Evolutionary conservation across 2,329 filamentous ascomycete species (phyloP), one percentile per base, ranked within the genome.

Genomic region (Phialocephala sp.): DNA sequence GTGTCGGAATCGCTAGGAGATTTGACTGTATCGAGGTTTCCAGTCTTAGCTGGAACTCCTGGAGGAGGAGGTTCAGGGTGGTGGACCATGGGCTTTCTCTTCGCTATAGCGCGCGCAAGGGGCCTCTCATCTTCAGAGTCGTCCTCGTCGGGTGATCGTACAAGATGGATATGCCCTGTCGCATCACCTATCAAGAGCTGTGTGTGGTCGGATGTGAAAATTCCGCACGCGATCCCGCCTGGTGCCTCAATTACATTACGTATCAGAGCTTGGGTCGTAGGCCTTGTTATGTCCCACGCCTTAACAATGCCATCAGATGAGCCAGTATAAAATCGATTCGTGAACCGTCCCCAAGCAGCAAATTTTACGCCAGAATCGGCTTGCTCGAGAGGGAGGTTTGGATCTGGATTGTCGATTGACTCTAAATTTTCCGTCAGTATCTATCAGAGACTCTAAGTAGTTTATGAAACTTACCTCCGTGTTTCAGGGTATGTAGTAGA

Each of bases 341-440:
- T 74, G 0, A 82, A 84, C 18, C 79, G 81, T 0, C 85, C 87
- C 87, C 87, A 90, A 4, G 86, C 83, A 0, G 83, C 83, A 69
- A 90, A 89, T 72, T 89, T 89, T 50, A 89, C 85, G 1, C 87
- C 87, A 0, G 84, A 84, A 65, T 89, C 87, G 59, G 86, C 85
- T 9, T 79, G 77, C 64, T 87, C 85, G 14, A 83, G 76, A 43
- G 70, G 69, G 14, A 72, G 20, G 45, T 77, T 72, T 56, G 70
- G 69, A 12, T 70, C 59, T 2, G 71, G 74, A 14, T 73, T 73
- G 36, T 77, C 75, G 18, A 77, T 64, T 0, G 73, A 70, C 61
- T 74, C 75, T 70, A 35, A 37, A 45, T n/a, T 32, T 4, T 1
- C 35, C 55, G 20, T 74, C 41, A 74, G 66, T 59, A 54, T n/a